These are phyloP conservation scores for Echinosphaeria canescens DNA, from an alignment of 2,329 filamentous ascomycete genomes.

Conservation along the genomic window DNA sequence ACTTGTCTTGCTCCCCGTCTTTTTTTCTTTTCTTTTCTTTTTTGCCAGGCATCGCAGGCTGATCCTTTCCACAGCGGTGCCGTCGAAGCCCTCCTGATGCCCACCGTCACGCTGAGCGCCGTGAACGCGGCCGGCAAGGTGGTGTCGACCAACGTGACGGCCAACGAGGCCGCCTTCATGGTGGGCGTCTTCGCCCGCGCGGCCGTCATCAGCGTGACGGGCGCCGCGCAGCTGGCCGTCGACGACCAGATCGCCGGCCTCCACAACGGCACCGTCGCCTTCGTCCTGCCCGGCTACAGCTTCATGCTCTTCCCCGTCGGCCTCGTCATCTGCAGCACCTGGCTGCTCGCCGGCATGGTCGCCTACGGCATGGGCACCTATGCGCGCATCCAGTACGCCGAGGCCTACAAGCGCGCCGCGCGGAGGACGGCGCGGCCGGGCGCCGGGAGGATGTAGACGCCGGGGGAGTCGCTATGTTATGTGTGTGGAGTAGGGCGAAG, in stretches of 20 bases:
- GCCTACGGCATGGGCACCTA: conserved; percentile 44
- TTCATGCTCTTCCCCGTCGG: conserved; percentile 51
- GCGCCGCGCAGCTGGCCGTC: conserved; percentile 25
- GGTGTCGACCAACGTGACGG: conserved; percentile 41
- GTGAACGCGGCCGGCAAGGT: conserved; percentile 23
- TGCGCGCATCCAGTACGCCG: conserved; percentile 42
- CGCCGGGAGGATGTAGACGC: conserved; percentile 8
- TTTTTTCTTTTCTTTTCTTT: no score
- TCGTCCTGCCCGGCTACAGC: conserved; percentile 45
- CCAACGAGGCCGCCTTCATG: conserved; percentile 50
- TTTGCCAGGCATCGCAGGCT: no score
- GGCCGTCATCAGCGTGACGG: conserved; percentile 26
- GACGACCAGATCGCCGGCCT: conserved; percentile 20
- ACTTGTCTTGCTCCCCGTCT: no score
- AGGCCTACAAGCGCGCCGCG: conserved; percentile 33
- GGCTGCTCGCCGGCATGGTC: conserved; percentile 31
- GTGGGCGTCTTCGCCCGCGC: conserved; percentile 45
- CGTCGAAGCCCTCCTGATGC: conserved; percentile 42
- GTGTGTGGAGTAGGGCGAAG: background rate
- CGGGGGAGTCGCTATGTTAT: no score
- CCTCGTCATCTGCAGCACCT: conserved; percentile 40
- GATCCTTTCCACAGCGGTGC: no score
- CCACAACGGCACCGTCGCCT: conserved; percentile 31
- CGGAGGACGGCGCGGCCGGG: conserved; percentile 11
- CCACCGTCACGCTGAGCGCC: conserved; percentile 44